A percentile compares a stretch with the other conserved stretches of the same genome.
These are phyloP conservation scores for Withania somnifera DNA, from an alignment of 305 asterid genomes.

Conservation along the genomic window DNA sequence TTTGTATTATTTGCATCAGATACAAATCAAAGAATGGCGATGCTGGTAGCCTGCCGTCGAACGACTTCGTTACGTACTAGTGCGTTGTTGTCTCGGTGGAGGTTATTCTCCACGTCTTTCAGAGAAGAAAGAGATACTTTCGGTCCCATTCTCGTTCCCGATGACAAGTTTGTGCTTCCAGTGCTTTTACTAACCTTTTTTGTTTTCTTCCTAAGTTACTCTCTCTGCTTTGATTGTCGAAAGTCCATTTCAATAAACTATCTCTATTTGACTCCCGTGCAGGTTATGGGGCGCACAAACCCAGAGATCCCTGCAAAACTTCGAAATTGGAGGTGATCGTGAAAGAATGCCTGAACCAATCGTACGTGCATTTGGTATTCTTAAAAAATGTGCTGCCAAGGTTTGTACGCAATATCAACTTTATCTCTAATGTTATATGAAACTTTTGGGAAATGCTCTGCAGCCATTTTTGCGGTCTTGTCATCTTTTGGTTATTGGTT, in stretches of 20 bases:
- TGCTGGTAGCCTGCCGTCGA: conserved; percentile 30
- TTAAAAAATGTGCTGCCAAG: conserved; percentile 94
- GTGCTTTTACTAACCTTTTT: neutral
- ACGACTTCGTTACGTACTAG: neutral
- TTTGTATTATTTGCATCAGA: no score
- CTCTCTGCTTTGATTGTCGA: no score
- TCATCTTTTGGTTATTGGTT: neutral
- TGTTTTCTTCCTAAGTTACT: no score
- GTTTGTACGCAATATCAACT: conserved; percentile 16
- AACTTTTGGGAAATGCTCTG: neutral
- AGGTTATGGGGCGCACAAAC: neutral
- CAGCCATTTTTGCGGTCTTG: neutral
- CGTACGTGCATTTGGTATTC: conserved; percentile 84
- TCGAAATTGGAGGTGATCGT: conserved; percentile 55
- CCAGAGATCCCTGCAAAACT: neutral
- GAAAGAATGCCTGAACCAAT: conserved; percentile 98
- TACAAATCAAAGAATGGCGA: neutral
- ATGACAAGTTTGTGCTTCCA: conserved; percentile 41
- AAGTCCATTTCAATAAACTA: no score
- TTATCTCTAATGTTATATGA: neutral
- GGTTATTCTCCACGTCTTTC: conserved; percentile 52
- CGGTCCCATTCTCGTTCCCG: conserved; percentile 75
- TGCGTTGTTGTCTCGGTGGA: conserved; percentile 11
- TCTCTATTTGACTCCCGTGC: neutral
- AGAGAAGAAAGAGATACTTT: conserved; percentile 86